Percentiles rank a stretch among this genome's conserved stretches.
phyloP scores from a whole-genome alignment of 768 basidiomycete genomes.

The Dentipellis fragilis region DNA sequence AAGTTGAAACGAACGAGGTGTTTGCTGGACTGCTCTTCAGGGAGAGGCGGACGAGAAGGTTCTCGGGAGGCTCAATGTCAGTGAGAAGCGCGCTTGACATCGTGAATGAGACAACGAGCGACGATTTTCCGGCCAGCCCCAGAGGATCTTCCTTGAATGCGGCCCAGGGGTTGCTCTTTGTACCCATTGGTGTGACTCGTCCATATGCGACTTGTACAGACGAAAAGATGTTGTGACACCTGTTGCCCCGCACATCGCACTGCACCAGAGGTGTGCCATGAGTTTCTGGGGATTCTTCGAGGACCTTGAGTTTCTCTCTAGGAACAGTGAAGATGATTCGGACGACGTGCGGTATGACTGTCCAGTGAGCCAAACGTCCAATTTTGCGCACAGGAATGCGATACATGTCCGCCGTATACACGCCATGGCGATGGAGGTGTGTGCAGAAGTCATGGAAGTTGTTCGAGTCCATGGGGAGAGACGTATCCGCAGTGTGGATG shows the following conservation, averaged over 20 bases:
- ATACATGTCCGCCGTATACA: neutral
- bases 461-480: neutral
- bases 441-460: neutral
- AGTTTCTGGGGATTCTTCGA: slow-evolving; percentile 16
- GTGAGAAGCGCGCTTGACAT: slow-evolving; percentile 19
- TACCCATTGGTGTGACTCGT: neutral
- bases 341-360: slow-evolving; percentile 26
- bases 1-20: slow-evolving; percentile 9
- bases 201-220: slow-evolving; percentile 18
- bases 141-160: neutral
- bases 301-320: slow-evolving; percentile 17
- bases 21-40: slow-evolving; percentile 18
- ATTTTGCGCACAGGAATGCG: neutral
- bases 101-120: slow-evolving; percentile 15
- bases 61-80: slow-evolving; percentile 6
- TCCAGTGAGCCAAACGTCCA: slow-evolving; percentile 14
- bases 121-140: slow-evolving; percentile 3
- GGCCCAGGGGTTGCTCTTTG: neutral
- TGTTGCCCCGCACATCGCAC: neutral
- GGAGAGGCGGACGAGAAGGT: slow-evolving; percentile 10
- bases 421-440: neutral
- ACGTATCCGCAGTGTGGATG: neutral
- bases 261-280: neutral
- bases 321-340: slow-evolving; percentile 29
- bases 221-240: slow-evolving; percentile 19